Base-by-base conservation (phyloP, 305 asterid genomes). In the Rubia tinctorum region DNA sequence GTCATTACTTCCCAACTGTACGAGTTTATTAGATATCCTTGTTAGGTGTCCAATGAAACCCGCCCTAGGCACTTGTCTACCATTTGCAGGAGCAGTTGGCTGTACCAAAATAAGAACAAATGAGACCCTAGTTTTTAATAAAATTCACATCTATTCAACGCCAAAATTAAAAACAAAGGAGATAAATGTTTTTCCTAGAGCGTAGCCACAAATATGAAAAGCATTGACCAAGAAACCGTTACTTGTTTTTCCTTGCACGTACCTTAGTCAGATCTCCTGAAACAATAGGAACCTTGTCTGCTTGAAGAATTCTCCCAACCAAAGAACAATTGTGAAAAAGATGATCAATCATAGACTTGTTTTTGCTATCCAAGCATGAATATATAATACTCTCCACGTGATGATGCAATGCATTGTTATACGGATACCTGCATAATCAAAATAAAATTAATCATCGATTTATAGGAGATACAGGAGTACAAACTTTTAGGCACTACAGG, bases 391-490 rank as follows among this genome's bases (percentile, higher is more conserved):
- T 92, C 91, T 95, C 99, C 78, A 92, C 98, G 63, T 95, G 95
- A 85, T 92, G 98, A 85, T 95, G 99, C 83, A 95, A 84, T 62
- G 96, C 99, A 84, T 95, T 95, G 81, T 95, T 95, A 86, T 78
- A 95, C 3, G 98, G 96, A 73, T 92, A 95, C 89, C 98, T 95
- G 86, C 75, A 85, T 49, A 49, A 27, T 27, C 1, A 61, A 49
- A 30, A 17, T 18, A 64, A 12, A 59, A 20, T 0, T 18, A 10
- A 30, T 62, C 5, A 37, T 2, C n/a, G 11, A 25, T 12, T 71
- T 34, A 66, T 53, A 55, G 18, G 47, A 53, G 51, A n/a, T 20
- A 49, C 25, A 22, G 53, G n/a, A 45, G 25, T 17, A 30, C 5
- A 17, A 72, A 44, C 3, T 1, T n/a, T 12, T 5, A 44, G 15